Conservation (phyloP, 1,284 basidiomycete species). For the Waitea zeae region DNA sequence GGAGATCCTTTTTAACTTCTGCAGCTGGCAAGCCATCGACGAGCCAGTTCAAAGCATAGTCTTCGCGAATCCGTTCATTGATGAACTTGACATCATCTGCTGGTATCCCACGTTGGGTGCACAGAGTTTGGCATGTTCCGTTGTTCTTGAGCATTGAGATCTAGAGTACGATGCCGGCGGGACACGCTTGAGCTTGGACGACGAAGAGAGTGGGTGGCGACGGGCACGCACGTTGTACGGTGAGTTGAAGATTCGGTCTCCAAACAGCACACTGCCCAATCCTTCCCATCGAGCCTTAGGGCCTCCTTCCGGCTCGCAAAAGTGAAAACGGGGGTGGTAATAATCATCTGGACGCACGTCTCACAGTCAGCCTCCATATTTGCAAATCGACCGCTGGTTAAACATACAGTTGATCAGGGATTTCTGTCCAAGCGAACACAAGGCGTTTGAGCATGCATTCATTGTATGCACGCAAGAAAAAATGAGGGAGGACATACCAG, state of each 20-base stretch:
- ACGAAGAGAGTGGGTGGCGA: conserved; percentile 4
- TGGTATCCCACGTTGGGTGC: conserved; percentile 38
- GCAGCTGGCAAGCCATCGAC: conserved; percentile 89
- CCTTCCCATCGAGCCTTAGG: conserved; percentile 73
- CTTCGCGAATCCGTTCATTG: conserved; percentile 81
- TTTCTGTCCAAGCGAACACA: conserved; percentile 7
- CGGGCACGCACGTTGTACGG: conserved; percentile 56
- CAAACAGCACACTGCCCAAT: conserved; percentile 87
- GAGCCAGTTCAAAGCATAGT: conserved; percentile 92
- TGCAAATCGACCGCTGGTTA: neutral
- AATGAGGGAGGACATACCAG: conserved; percentile 30
- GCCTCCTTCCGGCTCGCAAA: conserved; percentile 71
- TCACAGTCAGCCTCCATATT: conserved; percentile 6
- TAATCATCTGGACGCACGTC: conserved; percentile 51
- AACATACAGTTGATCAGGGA: conserved; percentile 12
- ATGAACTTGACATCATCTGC: conserved; percentile 74
- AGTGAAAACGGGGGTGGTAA: conserved; percentile 74
- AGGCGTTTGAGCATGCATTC: too few relatives aligned
- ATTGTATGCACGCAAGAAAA: neutral
- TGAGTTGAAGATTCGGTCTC: conserved; percentile 88
- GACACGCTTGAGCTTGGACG: conserved; percentile 5
- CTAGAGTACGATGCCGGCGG: conserved; percentile 16
- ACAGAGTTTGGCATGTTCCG: conserved; percentile 64
- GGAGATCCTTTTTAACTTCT: conserved; percentile 72
- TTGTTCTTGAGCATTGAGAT: conserved; percentile 64